A percentile compares a stretch with the other conserved stretches of the same genome.
phyloP scores from a whole-genome alignment of 1,139 yeast genomes.

The Schwanniomyces etchellsii region DNA sequence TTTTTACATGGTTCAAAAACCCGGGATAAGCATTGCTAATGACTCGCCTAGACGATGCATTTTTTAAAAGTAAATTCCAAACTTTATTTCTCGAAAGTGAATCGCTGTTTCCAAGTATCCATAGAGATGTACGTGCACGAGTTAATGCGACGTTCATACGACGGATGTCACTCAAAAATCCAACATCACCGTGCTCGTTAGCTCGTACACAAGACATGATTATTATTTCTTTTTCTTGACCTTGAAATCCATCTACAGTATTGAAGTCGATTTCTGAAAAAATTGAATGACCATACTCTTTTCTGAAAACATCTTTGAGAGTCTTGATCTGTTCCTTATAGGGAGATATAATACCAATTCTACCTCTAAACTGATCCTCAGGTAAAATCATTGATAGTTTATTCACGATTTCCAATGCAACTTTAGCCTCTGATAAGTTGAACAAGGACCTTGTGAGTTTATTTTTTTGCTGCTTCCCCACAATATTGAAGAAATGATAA shows the following conservation, averaged over 20 bases:
- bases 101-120: constrained; percentile 80
- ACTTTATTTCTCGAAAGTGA: constrained; percentile 59
- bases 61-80: constrained; percentile 61
- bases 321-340: constrained; percentile 79
- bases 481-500: constrained; percentile 72
- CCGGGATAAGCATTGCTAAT: constrained; percentile 34
- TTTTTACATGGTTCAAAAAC: constrained; percentile 17
- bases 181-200: constrained; percentile 61
- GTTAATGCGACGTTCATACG: constrained; percentile 96
- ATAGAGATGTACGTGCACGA: constrained; percentile 85
- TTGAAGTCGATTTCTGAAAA: constrained; percentile 75
- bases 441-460: constrained; percentile 61
- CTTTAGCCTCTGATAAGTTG: constrained; percentile 64
- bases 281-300: constrained; percentile 58
- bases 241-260: constrained; percentile 97
- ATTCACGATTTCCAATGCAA: constrained; percentile 67
- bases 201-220: constrained; percentile 95
- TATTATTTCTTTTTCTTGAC: constrained; percentile 93
- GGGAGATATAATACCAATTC: constrained; percentile 90
- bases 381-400: constrained; percentile 48
- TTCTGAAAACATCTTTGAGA: constrained; percentile 51
- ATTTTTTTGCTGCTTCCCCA: constrained; percentile 59
- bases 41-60: constrained; percentile 50
- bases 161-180: constrained; percentile 82
- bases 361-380: constrained; percentile 53